Conservation (phyloP, 257 asterid genomes). For the Cynanchum wilfordii region DNA sequence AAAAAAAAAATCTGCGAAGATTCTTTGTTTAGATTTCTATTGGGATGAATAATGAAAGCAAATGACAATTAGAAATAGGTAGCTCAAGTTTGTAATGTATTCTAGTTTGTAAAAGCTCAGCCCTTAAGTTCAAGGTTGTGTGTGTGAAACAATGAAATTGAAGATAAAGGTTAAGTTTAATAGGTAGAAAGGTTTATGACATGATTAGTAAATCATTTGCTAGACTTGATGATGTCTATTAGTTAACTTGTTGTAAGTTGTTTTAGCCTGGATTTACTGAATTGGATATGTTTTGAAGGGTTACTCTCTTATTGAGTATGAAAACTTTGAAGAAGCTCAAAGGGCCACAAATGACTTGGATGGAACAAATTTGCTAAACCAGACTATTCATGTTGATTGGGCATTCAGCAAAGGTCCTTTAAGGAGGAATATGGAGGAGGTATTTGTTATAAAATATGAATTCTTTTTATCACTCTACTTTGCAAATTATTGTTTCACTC, state of each 20-base stretch:
- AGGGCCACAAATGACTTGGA: constrained; percentile 56
- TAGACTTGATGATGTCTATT: no score
- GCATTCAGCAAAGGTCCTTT: constrained; percentile 97
- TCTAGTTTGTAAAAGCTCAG: no score
- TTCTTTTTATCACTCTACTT: neutral
- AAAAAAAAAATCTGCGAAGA: no score
- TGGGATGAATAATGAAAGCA: neutral
- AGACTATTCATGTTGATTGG: constrained; percentile 75
- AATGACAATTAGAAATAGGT: neutral
- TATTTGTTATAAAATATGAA: constrained; percentile 19
- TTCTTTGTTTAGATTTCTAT: neutral
- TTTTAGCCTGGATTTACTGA: no score
- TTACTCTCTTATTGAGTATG: no score
- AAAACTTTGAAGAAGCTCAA: no score
- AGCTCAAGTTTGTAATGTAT: neutral
- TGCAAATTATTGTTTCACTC: neutral
- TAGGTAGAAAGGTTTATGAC: neutral
- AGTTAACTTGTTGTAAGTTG: no score
- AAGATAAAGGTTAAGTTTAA: neutral
- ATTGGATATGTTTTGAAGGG: no score
- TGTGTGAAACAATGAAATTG: no score
- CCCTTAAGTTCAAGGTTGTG: no score
- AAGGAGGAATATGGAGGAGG: constrained; percentile 83
- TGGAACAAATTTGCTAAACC: constrained; percentile 65
- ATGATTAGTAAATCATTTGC: neutral